Evolutionary conservation across 805 yeast species (phyloP).

Genomic region (Saccharomyces paradoxus): DNA sequence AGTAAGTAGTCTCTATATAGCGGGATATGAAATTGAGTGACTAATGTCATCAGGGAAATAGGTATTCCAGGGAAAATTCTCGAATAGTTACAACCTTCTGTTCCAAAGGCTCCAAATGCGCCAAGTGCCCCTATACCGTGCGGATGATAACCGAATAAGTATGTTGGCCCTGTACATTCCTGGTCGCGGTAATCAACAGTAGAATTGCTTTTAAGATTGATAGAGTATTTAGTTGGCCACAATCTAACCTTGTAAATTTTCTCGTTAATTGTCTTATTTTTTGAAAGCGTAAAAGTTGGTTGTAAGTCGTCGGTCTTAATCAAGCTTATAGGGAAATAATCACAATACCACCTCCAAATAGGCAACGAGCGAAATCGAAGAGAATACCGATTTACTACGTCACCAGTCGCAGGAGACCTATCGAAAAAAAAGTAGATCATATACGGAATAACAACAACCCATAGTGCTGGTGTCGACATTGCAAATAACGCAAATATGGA

Average conservation of each 20-base stretch:
- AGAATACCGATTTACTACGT: constrained; percentile 49
- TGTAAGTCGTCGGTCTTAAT: constrained; percentile 60
- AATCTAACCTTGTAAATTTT: constrained; percentile 10
- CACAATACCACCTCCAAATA: constrained; percentile 64
- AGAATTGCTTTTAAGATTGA: constrained; percentile 7
- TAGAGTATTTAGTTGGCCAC: constrained; percentile 15
- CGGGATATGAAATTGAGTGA: constrained; percentile 77
- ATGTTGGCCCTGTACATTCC: constrained; percentile 54
- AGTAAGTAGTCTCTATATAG: constrained; percentile 78
- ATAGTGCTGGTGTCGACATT: constrained; percentile 51
- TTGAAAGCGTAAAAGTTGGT: constrained; percentile 53
- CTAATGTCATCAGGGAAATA: constrained; percentile 66
- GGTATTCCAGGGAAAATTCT: constrained; percentile 76
- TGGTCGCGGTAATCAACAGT: constrained; percentile 14
- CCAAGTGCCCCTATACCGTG: constrained; percentile 95
- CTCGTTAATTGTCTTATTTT: constrained; percentile 19
- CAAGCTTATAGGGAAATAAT: constrained; percentile 71
- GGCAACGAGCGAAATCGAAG: constrained; percentile 45
- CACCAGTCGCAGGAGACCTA: constrained; percentile 70
- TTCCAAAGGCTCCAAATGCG: constrained; percentile 73
- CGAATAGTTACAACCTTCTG: constrained; percentile 70
- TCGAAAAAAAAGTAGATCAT: constrained; percentile 49
- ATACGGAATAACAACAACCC: constrained; percentile 65
- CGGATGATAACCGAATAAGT: constrained; percentile 90
- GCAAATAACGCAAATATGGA: constrained; percentile 46